Conservation (phyloP, 2,329 filamentous ascomycete species). For the Leptographium procerum region DNA sequence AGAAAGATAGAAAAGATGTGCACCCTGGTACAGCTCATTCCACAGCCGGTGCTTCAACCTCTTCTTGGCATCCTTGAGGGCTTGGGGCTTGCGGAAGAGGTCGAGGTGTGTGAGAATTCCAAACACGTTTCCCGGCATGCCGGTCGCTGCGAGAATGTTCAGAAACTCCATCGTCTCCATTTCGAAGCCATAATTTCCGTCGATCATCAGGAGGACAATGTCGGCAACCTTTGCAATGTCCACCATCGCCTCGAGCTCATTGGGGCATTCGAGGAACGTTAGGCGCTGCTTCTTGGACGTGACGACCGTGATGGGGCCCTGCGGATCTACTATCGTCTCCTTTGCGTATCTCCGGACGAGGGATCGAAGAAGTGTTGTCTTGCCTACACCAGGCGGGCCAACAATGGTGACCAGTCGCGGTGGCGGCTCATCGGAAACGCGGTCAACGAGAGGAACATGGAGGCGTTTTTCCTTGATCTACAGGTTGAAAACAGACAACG, state of each 20-base stretch:
- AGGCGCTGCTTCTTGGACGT: constrained; percentile 91
- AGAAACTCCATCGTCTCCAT: constrained; percentile 99
- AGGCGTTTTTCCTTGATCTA: constrained; percentile 90
- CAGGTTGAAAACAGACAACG: neutral
- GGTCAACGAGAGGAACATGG: constrained; percentile 93
- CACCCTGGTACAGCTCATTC: constrained; percentile 93
- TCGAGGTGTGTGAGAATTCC: constrained; percentile 94
- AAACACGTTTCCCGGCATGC: constrained; percentile 98
- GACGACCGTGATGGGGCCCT: constrained; percentile 88
- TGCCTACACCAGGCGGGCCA: constrained; percentile 54
- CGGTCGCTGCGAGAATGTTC: constrained; percentile 82
- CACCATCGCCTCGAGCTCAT: constrained; percentile 91
- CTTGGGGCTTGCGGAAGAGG: constrained; percentile 86
- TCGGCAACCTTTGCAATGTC: constrained; percentile 96
- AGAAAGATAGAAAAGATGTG: constrained; percentile 92
- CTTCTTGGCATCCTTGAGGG: constrained; percentile 90
- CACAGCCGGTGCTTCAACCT: constrained; percentile 89
- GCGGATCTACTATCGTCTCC: constrained; percentile 80
- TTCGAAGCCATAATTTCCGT: constrained; percentile 97
- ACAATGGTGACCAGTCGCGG: constrained; percentile 89
- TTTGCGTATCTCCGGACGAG: constrained; percentile 91
- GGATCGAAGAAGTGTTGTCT: constrained; percentile 49
- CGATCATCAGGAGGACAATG: constrained; percentile 95
- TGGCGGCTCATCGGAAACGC: constrained; percentile 87
- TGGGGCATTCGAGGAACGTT: constrained; percentile 95